These are phyloP conservation scores for Amanita phalloides DNA, from an alignment of 768 basidiomycete species.

Conservation along the genomic window DNA sequence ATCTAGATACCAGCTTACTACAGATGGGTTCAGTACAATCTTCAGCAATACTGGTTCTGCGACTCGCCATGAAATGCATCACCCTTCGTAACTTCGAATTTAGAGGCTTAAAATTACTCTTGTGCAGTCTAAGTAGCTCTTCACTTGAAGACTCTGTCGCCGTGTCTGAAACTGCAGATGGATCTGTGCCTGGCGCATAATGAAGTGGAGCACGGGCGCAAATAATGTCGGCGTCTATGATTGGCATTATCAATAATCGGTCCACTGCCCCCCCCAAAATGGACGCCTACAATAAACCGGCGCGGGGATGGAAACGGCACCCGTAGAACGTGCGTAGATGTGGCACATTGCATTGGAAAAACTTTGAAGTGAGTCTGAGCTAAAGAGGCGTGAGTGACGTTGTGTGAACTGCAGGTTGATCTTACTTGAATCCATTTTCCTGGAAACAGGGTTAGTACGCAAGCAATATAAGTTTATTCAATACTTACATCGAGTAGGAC, in stretches of 20 bases:
- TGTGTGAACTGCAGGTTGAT: not conserved
- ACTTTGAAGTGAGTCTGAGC: conserved; percentile 58
- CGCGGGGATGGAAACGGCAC: conserved; percentile 78
- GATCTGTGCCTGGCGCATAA: conserved; percentile 53
- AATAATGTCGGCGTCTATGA: conserved; percentile 73
- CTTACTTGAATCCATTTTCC: conserved; percentile 52
- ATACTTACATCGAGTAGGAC: conserved; percentile 30
- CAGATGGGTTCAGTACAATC: not conserved
- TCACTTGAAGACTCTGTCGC: conserved; percentile 35
- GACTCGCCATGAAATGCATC: conserved; percentile 53
- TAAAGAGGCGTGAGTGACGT: conserved; percentile 12
- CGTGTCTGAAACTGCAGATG: conserved; percentile 35
- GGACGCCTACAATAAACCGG: conserved; percentile 65
- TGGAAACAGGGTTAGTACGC: conserved; percentile 7
- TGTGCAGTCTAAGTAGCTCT: conserved; percentile 37
- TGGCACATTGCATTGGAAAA: conserved; percentile 68
- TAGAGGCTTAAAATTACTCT: conserved; percentile 44
- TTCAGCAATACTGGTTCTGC: not conserved
- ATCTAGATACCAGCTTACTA: not conserved
- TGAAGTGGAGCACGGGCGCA: conserved; percentile 76
- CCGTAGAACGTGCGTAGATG: conserved; percentile 70
- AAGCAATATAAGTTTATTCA: not conserved
- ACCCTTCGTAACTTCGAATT: conserved; percentile 34
- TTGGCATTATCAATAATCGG: not conserved
- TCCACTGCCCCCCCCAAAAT: too few species aligned